Conservation (phyloP, 176 grass and related monocot genomes). For the Metroxylon sagu region DNA sequence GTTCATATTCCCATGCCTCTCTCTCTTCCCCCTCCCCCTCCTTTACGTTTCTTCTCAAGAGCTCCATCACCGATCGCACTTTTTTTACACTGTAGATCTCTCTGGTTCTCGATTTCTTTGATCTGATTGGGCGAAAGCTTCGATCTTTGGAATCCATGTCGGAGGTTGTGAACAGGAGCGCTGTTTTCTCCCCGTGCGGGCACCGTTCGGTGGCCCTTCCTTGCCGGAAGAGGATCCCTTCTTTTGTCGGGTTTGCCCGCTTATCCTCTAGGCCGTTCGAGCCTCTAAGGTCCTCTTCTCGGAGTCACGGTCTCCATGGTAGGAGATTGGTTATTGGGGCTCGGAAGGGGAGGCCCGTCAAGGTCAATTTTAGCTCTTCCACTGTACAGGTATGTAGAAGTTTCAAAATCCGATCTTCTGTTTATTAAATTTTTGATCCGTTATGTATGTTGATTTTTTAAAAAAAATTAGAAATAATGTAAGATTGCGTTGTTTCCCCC, state of each 20-base stretch:
- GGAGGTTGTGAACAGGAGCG: constrained; percentile 29
- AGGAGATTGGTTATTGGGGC: constrained; percentile 38
- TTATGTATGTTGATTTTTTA: too few relatives aligned
- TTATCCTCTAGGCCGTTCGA: neutral
- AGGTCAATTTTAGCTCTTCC: constrained; percentile 27
- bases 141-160: constrained; percentile 19
- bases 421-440: too few relatives aligned
- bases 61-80: too few relatives aligned
- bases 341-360: constrained; percentile 24
- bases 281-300: neutral
- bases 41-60: too few relatives aligned
- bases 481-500: too few relatives aligned
- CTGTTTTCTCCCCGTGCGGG: constrained; percentile 9
- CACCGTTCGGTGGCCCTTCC: constrained; percentile 10
- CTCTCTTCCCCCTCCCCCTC: too few relatives aligned
- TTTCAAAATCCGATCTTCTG: neutral
- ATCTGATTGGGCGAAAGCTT: neutral
- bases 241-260: constrained; percentile 5
- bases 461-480: too few relatives aligned
- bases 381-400: constrained; percentile 37
- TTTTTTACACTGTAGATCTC: too few relatives aligned
- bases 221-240: constrained; percentile 26
- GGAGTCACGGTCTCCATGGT: constrained; percentile 33
- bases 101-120: neutral
- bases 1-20: too few relatives aligned